Evolutionary conservation across 208 protist genomes (phyloP), one percentile per base, ranked within the genome.

Genomic region (Lotmaria passim): DNA sequence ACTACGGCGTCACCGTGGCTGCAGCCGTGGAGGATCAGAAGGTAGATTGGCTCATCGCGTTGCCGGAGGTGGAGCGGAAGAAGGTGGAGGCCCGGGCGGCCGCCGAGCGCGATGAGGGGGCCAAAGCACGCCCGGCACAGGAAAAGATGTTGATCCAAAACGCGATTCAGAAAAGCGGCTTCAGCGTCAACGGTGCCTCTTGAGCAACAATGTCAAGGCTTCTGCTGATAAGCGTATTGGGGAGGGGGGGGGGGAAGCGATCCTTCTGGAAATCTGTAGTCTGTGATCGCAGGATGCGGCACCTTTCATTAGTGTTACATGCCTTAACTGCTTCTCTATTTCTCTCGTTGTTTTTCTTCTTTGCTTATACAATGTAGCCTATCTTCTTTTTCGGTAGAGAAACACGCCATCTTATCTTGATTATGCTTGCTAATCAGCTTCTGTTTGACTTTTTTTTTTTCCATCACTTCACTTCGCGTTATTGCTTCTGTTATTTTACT

Each of bases 1-100:
- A 87, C 63, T 87, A 81, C 64, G 58, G 62, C 14, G 70, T 87
- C n/a, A 67, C 75, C 21, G 62, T 87, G n/a, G 78, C 82, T 7
- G 46, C 48, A 1, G 62, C 75, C 15, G 51, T 87, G n/a, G 78
- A 81, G 59, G 74, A 81, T 50, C 68, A 81, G 52, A 78, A 78
- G 39, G 46, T 81, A 0, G 71, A 78, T 62, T 78, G 78, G 68
- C 74, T 77, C 7, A 60, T 87, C n/a, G 55, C 59, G 12, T 62
- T 87, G 23, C 71, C 82, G 2, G 53, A 57, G 15, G 57, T 73
- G 10, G 78, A 87, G 57, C 68, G 71, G 7, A 53, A 48, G 36
- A 78, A 69, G 46, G 73, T 83, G 21, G 47, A 75, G 50, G 60
- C 23, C 34, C 60, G 58, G 43, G 56, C 67, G 15, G 71, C 65